These are phyloP conservation scores for Geosiphon pyriformis DNA, from an alignment of 192 early-diverging fungal genomes.

Conservation along the genomic window DNA sequence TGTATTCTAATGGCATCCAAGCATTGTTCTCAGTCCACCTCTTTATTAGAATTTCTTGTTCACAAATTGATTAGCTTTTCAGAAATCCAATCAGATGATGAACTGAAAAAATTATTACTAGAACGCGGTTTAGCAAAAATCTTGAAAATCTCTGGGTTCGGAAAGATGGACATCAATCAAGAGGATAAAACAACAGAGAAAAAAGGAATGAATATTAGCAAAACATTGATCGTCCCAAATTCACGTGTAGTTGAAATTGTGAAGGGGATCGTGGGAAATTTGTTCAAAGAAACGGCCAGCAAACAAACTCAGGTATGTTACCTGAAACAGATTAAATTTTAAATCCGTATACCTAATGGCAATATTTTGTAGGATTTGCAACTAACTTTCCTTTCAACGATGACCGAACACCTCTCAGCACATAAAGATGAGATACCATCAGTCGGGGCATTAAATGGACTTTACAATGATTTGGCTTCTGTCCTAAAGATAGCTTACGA, in stretches of 20 bases:
- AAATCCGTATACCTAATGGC: neutral
- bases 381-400: slow-evolving; percentile 34
- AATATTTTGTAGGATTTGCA: slow-evolving; percentile 32
- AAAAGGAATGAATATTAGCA: slow-evolving; percentile 42
- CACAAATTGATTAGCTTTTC: slow-evolving; percentile 29
- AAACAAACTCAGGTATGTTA: neutral
- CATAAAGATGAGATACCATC: slow-evolving; percentile 15
- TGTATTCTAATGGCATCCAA: slow-evolving; percentile 38
- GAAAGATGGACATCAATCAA: neutral
- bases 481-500: slow-evolving; percentile 2
- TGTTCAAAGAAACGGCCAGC: slow-evolving; percentile 25
- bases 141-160: slow-evolving; percentile 41
- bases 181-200: slow-evolving; percentile 31
- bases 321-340: neutral
- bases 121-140: slow-evolving; percentile 44
- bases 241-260: slow-evolving; percentile 33
- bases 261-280: slow-evolving; percentile 18
- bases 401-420: slow-evolving; percentile 27
- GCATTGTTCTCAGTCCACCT: slow-evolving; percentile 43
- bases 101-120: slow-evolving; percentile 30
- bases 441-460: neutral
- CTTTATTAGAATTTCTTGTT: slow-evolving; percentile 48
- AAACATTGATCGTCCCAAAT: slow-evolving; percentile 35
- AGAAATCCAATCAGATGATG: neutral
- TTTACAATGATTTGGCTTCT: neutral